These are phyloP conservation scores for Apiospora saccharicola DNA, from an alignment of 2,329 filamentous ascomycete genomes.

Conservation along the genomic window DNA sequence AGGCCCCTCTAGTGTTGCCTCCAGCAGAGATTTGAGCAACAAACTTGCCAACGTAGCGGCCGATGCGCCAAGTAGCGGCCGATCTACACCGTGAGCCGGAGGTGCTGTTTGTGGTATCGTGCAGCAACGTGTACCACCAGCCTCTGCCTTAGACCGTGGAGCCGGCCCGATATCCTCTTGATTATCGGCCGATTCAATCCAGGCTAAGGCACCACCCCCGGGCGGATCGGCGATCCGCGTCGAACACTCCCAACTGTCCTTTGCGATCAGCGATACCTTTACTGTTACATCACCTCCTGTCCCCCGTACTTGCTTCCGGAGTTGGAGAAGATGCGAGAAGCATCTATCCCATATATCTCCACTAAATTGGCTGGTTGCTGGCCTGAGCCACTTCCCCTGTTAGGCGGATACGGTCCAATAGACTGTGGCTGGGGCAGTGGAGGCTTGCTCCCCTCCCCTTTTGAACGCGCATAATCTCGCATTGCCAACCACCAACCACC, in stretches of 20 bases:
- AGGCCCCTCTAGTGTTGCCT: neutral
- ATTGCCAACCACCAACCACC: too few relatives aligned
- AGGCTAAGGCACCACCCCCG: neutral
- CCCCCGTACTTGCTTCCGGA: neutral
- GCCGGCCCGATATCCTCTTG: slow-evolving; percentile 18
- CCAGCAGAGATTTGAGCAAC: neutral
- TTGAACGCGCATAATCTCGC: neutral
- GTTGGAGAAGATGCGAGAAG: neutral
- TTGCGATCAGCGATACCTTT: neutral
- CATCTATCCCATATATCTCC: neutral
- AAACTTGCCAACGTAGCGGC: neutral
- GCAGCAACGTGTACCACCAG: slow-evolving; percentile 2
- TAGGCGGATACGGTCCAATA: neutral
- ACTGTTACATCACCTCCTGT: slow-evolving; percentile 5
- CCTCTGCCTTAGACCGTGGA: slow-evolving; percentile 16
- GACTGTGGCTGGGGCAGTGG: neutral
- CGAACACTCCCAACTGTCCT: neutral
- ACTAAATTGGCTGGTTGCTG: neutral
- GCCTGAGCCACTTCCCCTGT: neutral
- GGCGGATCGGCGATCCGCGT: neutral
- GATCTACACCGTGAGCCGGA: slow-evolving; percentile 3
- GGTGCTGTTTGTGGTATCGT: neutral
- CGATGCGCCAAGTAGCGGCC: slow-evolving; percentile 8
- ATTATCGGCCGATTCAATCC: slow-evolving; percentile 17
- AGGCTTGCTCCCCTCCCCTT: neutral